Evolutionary conservation across 208 protist genomes (phyloP).

Genomic region (Trypanosoma vivax): DNA sequence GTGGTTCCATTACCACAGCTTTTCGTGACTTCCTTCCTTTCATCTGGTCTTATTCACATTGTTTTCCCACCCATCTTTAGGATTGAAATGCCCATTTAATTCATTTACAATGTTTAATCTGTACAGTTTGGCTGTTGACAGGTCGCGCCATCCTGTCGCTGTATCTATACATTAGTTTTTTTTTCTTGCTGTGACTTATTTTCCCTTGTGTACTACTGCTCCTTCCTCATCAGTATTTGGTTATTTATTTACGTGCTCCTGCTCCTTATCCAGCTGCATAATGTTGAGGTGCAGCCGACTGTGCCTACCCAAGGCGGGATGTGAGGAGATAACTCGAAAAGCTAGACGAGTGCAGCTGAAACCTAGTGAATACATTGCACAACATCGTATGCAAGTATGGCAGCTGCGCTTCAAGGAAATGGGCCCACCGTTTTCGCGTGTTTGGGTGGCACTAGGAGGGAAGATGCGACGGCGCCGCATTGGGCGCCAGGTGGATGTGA

Average conservation of each 20-base stretch:
- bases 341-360: constrained; percentile 64
- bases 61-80: no score
- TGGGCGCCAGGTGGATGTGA: constrained; percentile 81
- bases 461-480: constrained; percentile 89
- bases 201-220: constrained; percentile 17
- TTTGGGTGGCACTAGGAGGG: constrained; percentile 85
- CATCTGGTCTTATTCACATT: no score
- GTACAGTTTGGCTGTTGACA: no score
- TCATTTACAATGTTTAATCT: no score
- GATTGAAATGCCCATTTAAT: no score
- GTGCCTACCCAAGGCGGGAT: constrained; percentile 67
- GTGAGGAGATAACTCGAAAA: constrained; percentile 75
- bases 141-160: no score
- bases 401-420: constrained; percentile 89
- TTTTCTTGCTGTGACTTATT: constrained; percentile 2
- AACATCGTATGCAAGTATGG: constrained; percentile 81
- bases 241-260: not conserved
- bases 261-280: not conserved
- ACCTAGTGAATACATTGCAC: constrained; percentile 59
- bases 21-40: no score
- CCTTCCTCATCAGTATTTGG: not conserved
- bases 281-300: constrained; percentile 56
- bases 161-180: not conserved
- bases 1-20: no score
- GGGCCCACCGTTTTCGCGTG: constrained; percentile 71